Conservation (phyloP, 1,284 basidiomycete species). For the Phlebopus sp. region DNA sequence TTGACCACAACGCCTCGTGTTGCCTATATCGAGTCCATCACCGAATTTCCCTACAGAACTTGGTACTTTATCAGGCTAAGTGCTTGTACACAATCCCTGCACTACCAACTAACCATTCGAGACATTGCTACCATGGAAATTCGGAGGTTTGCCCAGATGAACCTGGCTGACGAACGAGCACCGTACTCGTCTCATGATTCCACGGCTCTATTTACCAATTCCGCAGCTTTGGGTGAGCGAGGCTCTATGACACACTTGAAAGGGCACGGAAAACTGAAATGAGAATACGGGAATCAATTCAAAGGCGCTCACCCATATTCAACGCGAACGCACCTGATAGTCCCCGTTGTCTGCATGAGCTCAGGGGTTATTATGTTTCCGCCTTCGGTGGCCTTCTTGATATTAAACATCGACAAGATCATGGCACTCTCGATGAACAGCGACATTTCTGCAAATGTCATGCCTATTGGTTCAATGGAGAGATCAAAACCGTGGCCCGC, state of each 20-base stretch:
- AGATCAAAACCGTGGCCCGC: not conserved
- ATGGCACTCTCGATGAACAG: slow-evolving; percentile 48
- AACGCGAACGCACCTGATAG: slow-evolving; percentile 41
- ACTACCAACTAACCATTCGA: no score
- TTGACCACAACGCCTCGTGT: slow-evolving; percentile 26
- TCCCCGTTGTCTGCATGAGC: slow-evolving; percentile 47
- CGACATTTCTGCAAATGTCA: slow-evolving; percentile 44
- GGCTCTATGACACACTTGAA: slow-evolving; percentile 54
- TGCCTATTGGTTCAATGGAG: slow-evolving; percentile 21
- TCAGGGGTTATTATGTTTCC: slow-evolving; percentile 38
- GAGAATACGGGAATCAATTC: not conserved
- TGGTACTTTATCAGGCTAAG: not conserved
- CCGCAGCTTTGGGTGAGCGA: slow-evolving; percentile 45
- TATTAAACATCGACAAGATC: slow-evolving; percentile 43
- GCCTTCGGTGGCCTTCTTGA: not conserved
- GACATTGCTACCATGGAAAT: no score
- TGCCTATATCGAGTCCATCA: slow-evolving; percentile 33
- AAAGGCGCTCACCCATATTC: not conserved
- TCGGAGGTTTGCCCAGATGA: no score
- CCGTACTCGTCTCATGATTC: not conserved
- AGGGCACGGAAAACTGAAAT: slow-evolving; percentile 48
- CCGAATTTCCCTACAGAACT: slow-evolving; percentile 15
- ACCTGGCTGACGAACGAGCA: no score
- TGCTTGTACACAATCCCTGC: no score
- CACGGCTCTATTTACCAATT: slow-evolving; percentile 39